Evolutionary conservation across 1,284 basidiomycete species (phyloP), one percentile per base, ranked within the genome.

Genomic region (Apiotrichum brassicae): DNA sequence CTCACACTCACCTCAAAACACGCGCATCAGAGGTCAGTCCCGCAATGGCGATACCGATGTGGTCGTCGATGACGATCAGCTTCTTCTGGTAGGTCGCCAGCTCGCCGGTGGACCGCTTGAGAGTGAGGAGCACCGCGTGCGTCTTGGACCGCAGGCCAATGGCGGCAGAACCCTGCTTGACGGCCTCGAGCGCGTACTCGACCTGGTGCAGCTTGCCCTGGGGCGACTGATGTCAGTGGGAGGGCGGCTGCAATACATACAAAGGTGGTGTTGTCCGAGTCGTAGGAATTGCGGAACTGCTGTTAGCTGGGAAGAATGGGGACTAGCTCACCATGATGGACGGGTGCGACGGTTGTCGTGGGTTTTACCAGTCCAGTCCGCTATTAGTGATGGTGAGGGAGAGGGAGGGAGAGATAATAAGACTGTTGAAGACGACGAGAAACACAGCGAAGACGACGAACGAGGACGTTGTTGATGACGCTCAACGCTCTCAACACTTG

Each of bases 51-150:
- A 99, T 92, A 38, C 95, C 95, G 66, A 97, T 85, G 76, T 99
- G 95, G 73, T 97, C 93, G 72, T 98, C 95, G 82, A 99, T 95
- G 66, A 91, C 82, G 73, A 95, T 94, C 84, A 98, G 88, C 81
- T 99, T 98, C 78, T 98, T 93, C 72, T 99, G 95, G 79, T 98
- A 97, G 34, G 87, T 89, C 14, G 95, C 94, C 46, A 99, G 82
- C 75, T 98, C 95, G 57, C 93, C 93, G 11, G 92, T 94, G n/a
- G 94, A 97, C 71, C 94, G 83, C 92, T 95, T 98, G 55, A 98
- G 76, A 8, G 94, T 93, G 44, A 98, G 77, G 23, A 99, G 79
- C 49, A 99, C 82, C 20, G 92, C 86, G 74, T 98, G 95, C 1
- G 90, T 97, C 76, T 92, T 90, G 51, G 88, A 93, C 60, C 93